Evolutionary conservation across 331 rosid species (phyloP), one percentile per base, ranked within the genome.

Genomic region (Pyrus hybrid): DNA sequence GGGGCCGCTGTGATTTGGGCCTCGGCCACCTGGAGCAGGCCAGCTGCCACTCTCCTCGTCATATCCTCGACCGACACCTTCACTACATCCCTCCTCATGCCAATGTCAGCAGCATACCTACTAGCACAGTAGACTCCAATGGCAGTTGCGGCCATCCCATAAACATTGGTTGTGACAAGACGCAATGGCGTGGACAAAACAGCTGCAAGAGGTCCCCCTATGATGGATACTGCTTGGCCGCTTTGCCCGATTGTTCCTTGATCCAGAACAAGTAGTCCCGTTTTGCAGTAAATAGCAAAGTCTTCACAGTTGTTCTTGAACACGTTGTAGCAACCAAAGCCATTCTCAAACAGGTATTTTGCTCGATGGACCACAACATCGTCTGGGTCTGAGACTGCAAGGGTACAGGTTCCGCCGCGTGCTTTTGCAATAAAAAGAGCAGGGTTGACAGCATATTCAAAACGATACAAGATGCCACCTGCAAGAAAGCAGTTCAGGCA

Each of bases 241-340:
- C 97, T 94, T 74, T 86, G 97, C 54, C 97, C 93, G 5, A 94
- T 35, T 73, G 75, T 87, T 69, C 91, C 81, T 70, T 84, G 80
- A 21, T 88, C 88, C 74, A 89, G 67, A 70, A 94, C 96, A 37
- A 94, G 90, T 17, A 89, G 88, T 28, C 95, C 96, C 0, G 99
- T 94, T 82, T 94, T 94, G 96, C 99, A 94, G 60, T 92, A 94
- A 69, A 94, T 94, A 6, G 99, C 87, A 16, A 92, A 94, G 82
- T 94, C 99, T 80, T 94, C 97, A 22, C 99, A 94, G 29, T 94
- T 94, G 85, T 89, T 92, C 84, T 92, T 94, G 86, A 94, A 94
- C 68, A 86, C 70, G 20, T 87, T 87, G 18, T 94, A 94, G 93
- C 93, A 92, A 12, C 99, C 91, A 14, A 94, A 94, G 18, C 99